Conservation (phyloP, 2,329 filamentous ascomycete genomes). For the Lecanicillium sp. region DNA sequence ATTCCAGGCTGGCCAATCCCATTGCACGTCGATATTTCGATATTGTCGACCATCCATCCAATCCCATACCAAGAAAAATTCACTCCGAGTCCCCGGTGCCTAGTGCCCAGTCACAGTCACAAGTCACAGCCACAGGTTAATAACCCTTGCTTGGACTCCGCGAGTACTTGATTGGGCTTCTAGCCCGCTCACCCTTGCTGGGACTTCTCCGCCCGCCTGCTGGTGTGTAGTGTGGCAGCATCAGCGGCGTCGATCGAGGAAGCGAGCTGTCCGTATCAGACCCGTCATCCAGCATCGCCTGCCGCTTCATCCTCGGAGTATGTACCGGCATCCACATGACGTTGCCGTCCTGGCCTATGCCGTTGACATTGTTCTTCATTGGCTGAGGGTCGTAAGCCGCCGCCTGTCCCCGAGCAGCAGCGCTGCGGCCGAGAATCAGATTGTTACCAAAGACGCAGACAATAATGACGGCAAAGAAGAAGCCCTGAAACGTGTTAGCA, state of each 20-base stretch:
- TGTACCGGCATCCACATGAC: slow-evolving; percentile 46
- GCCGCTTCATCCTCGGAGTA: slow-evolving; percentile 40
- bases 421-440: slow-evolving; percentile 36
- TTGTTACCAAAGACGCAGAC: slow-evolving; percentile 47
- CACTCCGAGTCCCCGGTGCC: no score
- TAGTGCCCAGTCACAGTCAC: neutral
- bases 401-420: slow-evolving; percentile 16
- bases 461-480: slow-evolving; percentile 44
- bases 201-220: slow-evolving; percentile 40
- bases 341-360: slow-evolving; percentile 32
- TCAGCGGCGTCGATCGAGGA: slow-evolving; percentile 34
- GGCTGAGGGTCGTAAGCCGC: slow-evolving; percentile 22
- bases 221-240: slow-evolving; percentile 41
- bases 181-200: slow-evolving; percentile 42
- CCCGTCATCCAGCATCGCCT: slow-evolving; percentile 37
- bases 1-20: no score
- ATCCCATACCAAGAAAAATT: no score
- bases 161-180: slow-evolving; percentile 42
- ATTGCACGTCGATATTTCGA: no score
- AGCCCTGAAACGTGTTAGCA: slow-evolving; percentile 33
- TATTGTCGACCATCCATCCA: no score
- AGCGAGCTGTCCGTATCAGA: slow-evolving; percentile 49
- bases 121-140: slow-evolving; percentile 14
- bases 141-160: slow-evolving; percentile 35
- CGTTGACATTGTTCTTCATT: slow-evolving; percentile 16